These are phyloP conservation scores for Oryza longistaminata DNA, from an alignment of 176 grass and related monocot genomes.

Conservation along the genomic window DNA sequence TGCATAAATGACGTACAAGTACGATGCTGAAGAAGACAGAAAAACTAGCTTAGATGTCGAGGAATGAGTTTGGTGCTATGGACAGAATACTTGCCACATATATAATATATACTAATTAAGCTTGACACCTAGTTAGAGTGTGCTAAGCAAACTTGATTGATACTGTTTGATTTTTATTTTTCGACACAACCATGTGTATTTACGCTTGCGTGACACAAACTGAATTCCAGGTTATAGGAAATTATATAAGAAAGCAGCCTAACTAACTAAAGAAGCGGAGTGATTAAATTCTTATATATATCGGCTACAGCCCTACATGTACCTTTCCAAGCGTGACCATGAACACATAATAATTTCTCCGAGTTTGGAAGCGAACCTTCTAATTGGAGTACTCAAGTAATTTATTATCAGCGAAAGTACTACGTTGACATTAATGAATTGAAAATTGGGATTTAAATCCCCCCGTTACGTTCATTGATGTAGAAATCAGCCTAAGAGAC, in stretches of 20 bases:
- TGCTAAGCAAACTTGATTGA: too few relatives aligned
- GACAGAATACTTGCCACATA: neutral
- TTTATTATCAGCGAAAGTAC: neutral
- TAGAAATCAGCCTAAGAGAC: neutral
- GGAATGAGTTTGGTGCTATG: neutral
- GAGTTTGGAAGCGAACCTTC: neutral
- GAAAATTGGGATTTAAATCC: neutral
- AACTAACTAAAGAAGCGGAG: too few relatives aligned
- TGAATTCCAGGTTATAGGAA: neutral
- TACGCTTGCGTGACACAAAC: neutral
- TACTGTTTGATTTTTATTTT: too few relatives aligned
- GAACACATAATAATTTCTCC: neutral
- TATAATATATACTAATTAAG: neutral
- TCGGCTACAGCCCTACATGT: too few relatives aligned
- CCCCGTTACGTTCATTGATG: neutral
- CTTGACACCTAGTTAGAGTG: too few relatives aligned
- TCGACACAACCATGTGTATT: neutral
- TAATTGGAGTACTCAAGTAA: neutral
- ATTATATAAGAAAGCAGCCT: neutral
- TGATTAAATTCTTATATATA: too few relatives aligned
- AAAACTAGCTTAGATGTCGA: neutral
- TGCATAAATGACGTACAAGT: too few relatives aligned
- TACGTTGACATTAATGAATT: neutral
- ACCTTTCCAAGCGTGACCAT: too few relatives aligned
- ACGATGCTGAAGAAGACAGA: neutral